Evolutionary conservation across 257 asterid genomes (phyloP).

Genomic region (Solanum etuberosum): DNA sequence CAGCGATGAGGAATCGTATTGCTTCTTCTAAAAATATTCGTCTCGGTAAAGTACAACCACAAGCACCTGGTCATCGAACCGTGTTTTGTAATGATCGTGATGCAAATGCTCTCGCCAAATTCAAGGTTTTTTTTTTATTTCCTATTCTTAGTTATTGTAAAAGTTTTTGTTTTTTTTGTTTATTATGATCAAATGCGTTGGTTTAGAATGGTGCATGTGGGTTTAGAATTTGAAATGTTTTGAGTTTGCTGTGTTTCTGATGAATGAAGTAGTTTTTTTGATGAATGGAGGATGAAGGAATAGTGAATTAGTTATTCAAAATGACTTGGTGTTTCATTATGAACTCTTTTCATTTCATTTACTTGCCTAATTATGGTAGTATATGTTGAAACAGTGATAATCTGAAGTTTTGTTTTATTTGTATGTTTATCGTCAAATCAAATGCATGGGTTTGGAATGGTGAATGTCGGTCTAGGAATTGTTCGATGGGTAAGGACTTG

Average conservation of each 20-base stretch:
- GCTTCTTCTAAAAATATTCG: conserved; percentile 57
- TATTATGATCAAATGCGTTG: neutral
- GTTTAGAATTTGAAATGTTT: neutral
- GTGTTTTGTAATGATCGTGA: conserved; percentile 96
- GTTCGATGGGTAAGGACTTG: neutral
- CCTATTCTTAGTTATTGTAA: neutral
- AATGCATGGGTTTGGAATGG: neutral
- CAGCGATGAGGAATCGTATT: conserved; percentile 20
- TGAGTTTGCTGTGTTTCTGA: neutral
- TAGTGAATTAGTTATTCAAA: neutral
- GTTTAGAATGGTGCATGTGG: neutral
- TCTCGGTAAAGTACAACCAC: conserved; percentile 91
- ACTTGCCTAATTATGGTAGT: neutral
- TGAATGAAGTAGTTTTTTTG: neutral
- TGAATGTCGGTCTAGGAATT: neutral
- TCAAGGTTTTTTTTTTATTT: conserved; percentile 45
- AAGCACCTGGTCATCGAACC: conserved; percentile 97
- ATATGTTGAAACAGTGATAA: neutral
- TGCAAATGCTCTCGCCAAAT: conserved; percentile 64
- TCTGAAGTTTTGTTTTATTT: neutral
- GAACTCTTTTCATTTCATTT: neutral
- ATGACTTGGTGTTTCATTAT: neutral
- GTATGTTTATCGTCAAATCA: neutral
- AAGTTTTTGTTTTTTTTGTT: neutral
- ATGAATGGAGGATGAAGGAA: neutral